A percentile compares a stretch with the other conserved stretches of the same genome.
These are phyloP conservation scores for Colletotrichum simmondsii DNA, from an alignment of 2,329 filamentous ascomycete genomes.

Conservation along the genomic window DNA sequence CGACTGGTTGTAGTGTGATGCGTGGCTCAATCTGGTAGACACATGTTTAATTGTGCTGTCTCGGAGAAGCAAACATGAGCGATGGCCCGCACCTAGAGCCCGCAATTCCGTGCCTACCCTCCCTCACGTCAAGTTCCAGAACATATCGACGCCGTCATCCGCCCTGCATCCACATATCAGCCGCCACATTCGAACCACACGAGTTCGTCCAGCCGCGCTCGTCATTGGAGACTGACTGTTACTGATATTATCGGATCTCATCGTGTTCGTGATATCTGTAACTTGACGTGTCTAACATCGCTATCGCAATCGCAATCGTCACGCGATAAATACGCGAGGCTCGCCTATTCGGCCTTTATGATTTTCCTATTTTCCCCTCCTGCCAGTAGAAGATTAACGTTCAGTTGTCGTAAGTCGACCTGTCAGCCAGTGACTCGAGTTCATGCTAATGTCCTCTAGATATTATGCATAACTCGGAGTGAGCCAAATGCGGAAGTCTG, in stretches of 20 bases:
- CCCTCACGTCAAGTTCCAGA: neutral
- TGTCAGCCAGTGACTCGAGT: neutral
- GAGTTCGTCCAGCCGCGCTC: neutral
- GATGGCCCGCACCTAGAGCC: neutral
- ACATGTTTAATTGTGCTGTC: neutral
- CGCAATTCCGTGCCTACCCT: neutral
- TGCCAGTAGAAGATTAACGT: neutral
- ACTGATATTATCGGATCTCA: neutral
- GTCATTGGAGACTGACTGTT: neutral
- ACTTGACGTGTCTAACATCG: neutral
- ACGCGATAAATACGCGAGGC: neutral
- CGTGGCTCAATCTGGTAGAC: neutral
- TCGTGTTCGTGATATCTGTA: neutral
- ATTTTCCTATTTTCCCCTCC: neutral
- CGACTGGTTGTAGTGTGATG: neutral
- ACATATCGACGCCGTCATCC: neutral
- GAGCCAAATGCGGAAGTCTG: neutral
- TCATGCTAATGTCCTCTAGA: neutral
- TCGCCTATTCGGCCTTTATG: neutral
- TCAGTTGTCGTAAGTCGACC: no score
- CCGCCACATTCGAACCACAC: neutral
- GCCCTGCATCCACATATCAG: neutral
- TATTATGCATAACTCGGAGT: neutral
- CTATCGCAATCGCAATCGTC: conserved; percentile 5
- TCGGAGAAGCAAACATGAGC: neutral